Conservation (phyloP, 805 yeast species). For the Cyberlindnera maclurae region DNA sequence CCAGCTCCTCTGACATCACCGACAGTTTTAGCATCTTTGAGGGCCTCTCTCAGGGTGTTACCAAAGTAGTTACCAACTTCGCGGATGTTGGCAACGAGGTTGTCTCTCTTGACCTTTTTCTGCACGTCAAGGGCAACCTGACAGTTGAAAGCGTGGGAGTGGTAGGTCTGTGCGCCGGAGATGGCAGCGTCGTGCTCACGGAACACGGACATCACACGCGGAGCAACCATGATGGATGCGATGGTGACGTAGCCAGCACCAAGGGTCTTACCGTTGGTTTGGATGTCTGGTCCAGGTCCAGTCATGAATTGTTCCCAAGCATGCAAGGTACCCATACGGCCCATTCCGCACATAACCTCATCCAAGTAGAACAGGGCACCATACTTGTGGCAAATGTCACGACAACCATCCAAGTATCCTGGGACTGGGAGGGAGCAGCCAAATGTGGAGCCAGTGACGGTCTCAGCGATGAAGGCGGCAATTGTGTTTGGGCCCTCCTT, state of each 20-base stretch:
- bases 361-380: constrained; percentile 43
- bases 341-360: constrained; percentile 52
- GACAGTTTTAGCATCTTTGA: constrained; percentile 28
- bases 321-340: constrained; percentile 41
- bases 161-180: constrained; percentile 44
- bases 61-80: constrained; percentile 39
- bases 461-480: constrained; percentile 38
- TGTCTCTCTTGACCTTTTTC: constrained; percentile 29
- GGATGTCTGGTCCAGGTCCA: constrained; percentile 40
- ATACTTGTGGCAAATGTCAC: constrained; percentile 42
- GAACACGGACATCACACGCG: constrained; percentile 30
- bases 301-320: constrained; percentile 36
- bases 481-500: constrained; percentile 37
- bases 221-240: constrained; percentile 34
- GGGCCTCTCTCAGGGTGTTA: constrained; percentile 24
- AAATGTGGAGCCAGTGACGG: constrained; percentile 40
- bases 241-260: constrained; percentile 44
- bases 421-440: constrained; percentile 37
- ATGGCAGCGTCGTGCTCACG: constrained; percentile 22
- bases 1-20: constrained; percentile 52
- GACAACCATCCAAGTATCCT: constrained; percentile 39
- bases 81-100: constrained; percentile 33
- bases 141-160: constrained; percentile 40
- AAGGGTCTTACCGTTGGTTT: constrained; percentile 41
- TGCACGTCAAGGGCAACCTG: constrained; percentile 41